Evolutionary conservation across 768 basidiomycete genomes (phyloP), one percentile per base, ranked within the genome.

Genomic region (Stropharia rugosoannulata): DNA sequence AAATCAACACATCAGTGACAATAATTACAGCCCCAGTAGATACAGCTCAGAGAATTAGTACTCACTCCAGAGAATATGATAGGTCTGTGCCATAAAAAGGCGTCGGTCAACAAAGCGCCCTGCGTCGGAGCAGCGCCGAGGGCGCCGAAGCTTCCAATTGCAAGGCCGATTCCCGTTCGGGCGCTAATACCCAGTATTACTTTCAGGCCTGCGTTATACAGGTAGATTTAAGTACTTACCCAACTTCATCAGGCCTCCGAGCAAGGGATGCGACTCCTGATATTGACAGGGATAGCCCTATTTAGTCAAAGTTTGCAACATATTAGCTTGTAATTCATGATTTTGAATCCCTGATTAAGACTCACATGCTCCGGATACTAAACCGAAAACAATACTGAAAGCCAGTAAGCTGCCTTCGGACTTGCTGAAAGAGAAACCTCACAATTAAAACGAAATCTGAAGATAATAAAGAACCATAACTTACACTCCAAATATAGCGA

Each of bases 341-440:
- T 29, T 18, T 19, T 35, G 8, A 37, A 13, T 6, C 4, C 12
- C 10, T 27, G 39, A 13, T 16, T 32, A 32, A 29, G 13, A 60
- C 70, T 56, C 42, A 76, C 74, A 77, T 41, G 75, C 76, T 7
- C 79, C 77, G 5, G 77, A 77, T 32, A 73, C 70, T 18, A 80
- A 61, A 0, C 79, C 78, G 52, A 80, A 80, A 6, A 80, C 42
- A 3, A 75, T 62, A 38, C 71, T 71, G 22, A 80, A 70, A 18
- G 67, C 64, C 25, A 77, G 62, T 13, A 78, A 62, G 10, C 70
- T 67, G 0, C 58, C 68, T 1, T 64, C 49, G 44, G 59, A 64
- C 42, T 38, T 43, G 40, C 18, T 49, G 25, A 41, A 7, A 0
- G 43, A 43, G 16, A 7, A 35, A 9, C 5, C 19, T 22, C 22